Conservation (phyloP, 2,329 filamentous ascomycete species). For the Penicillium glabrum region DNA sequence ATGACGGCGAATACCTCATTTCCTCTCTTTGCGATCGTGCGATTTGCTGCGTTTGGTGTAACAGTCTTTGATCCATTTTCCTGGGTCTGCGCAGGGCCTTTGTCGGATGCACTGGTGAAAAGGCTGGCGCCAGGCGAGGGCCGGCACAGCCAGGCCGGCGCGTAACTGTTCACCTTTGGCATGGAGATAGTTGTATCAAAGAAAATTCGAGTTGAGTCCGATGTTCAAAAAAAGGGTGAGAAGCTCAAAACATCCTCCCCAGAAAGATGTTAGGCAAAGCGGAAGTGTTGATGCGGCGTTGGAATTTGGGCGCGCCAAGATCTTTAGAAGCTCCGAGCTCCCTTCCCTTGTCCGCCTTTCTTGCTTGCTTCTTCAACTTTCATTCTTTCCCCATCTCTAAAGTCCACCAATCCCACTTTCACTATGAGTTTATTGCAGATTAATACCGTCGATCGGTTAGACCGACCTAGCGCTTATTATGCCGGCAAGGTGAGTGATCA, state of each 20-base stretch:
- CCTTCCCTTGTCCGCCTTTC: slow-evolving; percentile 20
- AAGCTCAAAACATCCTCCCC: slow-evolving; percentile 9
- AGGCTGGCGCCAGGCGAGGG: slow-evolving; percentile 75
- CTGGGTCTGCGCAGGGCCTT: slow-evolving; percentile 28
- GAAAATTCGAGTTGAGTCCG: neutral
- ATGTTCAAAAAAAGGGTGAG: neutral
- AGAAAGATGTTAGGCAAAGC: slow-evolving; percentile 1
- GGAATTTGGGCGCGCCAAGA: slow-evolving; percentile 26
- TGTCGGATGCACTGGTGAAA: slow-evolving; percentile 61
- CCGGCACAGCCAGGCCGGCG: slow-evolving; percentile 80
- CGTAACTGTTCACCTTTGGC: slow-evolving; percentile 83
- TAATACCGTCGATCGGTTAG: slow-evolving; percentile 82
- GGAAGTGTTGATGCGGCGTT: slow-evolving; percentile 19
- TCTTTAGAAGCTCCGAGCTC: slow-evolving; percentile 23
- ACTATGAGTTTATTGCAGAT: slow-evolving; percentile 29
- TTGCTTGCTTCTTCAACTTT: neutral
- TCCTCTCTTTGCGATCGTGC: slow-evolving; percentile 75
- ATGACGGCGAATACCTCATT: slow-evolving; percentile 87
- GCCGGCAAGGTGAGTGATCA: slow-evolving; percentile 65
- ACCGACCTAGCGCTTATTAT: slow-evolving; percentile 94
- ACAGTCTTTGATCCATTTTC: slow-evolving; percentile 24
- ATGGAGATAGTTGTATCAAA: slow-evolving; percentile 49
- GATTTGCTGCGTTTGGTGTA: slow-evolving; percentile 42
- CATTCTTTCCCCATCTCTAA: neutral
- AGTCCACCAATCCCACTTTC: neutral